Base-by-base conservation (phyloP, 768 basidiomycete genomes). In the Termitomyces sp. region DNA sequence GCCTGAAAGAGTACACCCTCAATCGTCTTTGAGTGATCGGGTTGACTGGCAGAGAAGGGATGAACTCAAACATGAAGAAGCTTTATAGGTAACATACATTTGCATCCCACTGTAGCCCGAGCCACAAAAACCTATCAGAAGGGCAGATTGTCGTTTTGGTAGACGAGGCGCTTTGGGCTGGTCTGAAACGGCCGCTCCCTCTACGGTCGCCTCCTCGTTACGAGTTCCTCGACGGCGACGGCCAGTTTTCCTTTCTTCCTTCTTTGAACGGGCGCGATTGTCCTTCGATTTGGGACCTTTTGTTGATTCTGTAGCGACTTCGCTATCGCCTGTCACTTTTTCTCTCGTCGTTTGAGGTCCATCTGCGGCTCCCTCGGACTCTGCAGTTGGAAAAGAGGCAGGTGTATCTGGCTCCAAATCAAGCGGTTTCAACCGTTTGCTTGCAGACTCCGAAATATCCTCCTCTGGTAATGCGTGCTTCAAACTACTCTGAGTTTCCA, bases 81-180 rank as follows among this genome's bases (percentile, higher is more conserved):
- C 35, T 22, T 59, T 57, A 64, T 18, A 28, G 44, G 46, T 13
- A 52, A 22, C 94, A 70, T 70, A 97, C 96, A 95, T 90, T 77
- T 98, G 96, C 92, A 97, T 98, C 24, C 96, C 96, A 68, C 84
- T 89, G 72, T 88, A 97, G 1, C 92, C 94, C 0, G 92, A 88
- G 7, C 96, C 96, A 74, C 92, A 94, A 68, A 94, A 98, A 2
- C 96, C 95, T 32, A 98, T 78, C 55, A 97, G 75, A 51, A 98
- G 72, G 0, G 92, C 95, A 44, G 88, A 89, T 76, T 88, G 88
- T 68, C 89, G 83, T 75, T 97, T 97, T 15, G 95, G 94, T 28
- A 89, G 75, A 38, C 91, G 81, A 24, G 79, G 80, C 2, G 78
- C 78, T 69, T 86, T 87, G 4, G 76, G 74, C 39, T 69, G 70